Percentiles rank a stretch among this genome's conserved stretches.
These are phyloP conservation scores for Cynanchum wilfordii DNA, from an alignment of 257 asterid species.

Conservation along the genomic window DNA sequence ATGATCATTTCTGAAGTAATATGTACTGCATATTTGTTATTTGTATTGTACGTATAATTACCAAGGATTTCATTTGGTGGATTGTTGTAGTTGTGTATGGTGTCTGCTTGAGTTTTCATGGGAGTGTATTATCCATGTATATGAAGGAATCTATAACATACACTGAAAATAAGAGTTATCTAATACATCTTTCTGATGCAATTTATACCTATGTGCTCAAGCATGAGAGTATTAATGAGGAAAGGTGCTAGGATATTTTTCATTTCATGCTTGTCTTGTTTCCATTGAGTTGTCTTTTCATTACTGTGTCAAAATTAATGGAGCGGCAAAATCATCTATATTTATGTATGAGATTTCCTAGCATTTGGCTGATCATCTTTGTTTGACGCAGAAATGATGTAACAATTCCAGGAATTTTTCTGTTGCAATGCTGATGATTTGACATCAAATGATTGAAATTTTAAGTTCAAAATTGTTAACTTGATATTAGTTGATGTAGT, in stretches of 20 bases:
- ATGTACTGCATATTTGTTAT: background rate
- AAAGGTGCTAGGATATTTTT: background rate
- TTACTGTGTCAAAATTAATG: background rate
- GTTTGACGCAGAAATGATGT: background rate
- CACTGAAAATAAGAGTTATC: background rate
- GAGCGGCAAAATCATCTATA: background rate
- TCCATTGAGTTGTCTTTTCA: background rate
- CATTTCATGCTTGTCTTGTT: background rate
- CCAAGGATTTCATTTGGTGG: background rate
- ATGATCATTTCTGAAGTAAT: background rate
- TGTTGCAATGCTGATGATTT: background rate
- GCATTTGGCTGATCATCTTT: background rate
- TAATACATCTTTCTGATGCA: background rate
- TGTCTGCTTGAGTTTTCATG: background rate
- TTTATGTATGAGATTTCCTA: background rate
- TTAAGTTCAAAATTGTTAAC: background rate
- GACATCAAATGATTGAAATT: background rate
- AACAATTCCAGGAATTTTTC: background rate
- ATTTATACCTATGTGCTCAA: background rate
- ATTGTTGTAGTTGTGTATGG: background rate
- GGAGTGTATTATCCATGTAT: background rate
- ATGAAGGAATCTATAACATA: background rate
- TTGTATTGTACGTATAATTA: background rate
- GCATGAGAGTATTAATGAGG: background rate
- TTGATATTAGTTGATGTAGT: background rate